These are phyloP conservation scores for Tetracladium setigerum DNA, from an alignment of 495 filamentous ascomycete species.

Conservation along the genomic window DNA sequence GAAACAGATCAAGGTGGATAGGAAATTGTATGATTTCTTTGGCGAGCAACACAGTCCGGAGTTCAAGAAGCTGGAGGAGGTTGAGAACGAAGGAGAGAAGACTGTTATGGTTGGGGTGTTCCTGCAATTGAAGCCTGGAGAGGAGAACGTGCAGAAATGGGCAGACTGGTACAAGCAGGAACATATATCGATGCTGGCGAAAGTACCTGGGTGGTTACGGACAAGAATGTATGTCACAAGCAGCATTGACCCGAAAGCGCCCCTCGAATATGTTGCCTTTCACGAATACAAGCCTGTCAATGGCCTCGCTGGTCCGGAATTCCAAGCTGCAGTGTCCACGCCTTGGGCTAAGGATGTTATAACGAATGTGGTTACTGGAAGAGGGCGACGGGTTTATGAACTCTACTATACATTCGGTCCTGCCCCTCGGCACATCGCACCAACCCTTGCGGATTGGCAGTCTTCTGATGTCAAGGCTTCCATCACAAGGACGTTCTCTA, in stretches of 20 bases:
- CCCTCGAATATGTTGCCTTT: slow-evolving; percentile 51
- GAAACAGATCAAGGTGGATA: slow-evolving; percentile 62
- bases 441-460: slow-evolving; percentile 19
- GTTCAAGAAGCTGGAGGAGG: slow-evolving; percentile 51
- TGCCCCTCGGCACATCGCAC: slow-evolving; percentile 56
- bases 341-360: slow-evolving; percentile 48
- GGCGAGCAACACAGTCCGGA: slow-evolving; percentile 39
- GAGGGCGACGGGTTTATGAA: slow-evolving; percentile 50
- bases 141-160: slow-evolving; percentile 46
- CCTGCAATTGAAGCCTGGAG: slow-evolving; percentile 43
- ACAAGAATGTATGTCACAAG: slow-evolving; percentile 56
- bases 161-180: slow-evolving; percentile 65
- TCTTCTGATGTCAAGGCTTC: slow-evolving; percentile 42
- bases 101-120: slow-evolving; percentile 55
- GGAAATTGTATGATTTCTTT: slow-evolving; percentile 60
- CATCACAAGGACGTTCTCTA: slow-evolving; percentile 39
- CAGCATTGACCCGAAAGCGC: slow-evolving; percentile 41
- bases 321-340: slow-evolving; percentile 52
- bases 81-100: slow-evolving; percentile 52
- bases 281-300: slow-evolving; percentile 65
- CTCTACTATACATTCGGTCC: slow-evolving; percentile 75
- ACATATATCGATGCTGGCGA: slow-evolving; percentile 61
- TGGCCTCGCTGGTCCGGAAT: slow-evolving; percentile 54
- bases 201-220: slow-evolving; percentile 69
- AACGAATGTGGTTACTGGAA: slow-evolving; percentile 46